A percentile compares a stretch with the other conserved stretches of the same genome.
phyloP scores from a whole-genome alignment of 805 yeast species.

The Myxozyma monticola region DNA sequence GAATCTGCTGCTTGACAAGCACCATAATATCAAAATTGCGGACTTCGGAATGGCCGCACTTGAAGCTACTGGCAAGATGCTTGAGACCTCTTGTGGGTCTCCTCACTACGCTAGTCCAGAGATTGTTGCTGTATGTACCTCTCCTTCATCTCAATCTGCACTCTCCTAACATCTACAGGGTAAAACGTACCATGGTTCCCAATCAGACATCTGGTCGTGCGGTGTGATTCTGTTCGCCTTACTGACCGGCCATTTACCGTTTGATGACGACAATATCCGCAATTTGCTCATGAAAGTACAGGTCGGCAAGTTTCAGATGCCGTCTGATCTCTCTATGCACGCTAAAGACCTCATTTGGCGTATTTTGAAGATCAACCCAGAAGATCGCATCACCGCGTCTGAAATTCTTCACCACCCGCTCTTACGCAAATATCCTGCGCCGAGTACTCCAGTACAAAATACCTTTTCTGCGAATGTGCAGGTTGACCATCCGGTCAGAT shows the following conservation, averaged over 20 bases:
- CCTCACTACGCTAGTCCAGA: slow-evolving; percentile 99
- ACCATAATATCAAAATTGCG: slow-evolving; percentile 89
- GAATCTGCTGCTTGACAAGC: slow-evolving; percentile 72
- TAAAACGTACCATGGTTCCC: slow-evolving; percentile 91
- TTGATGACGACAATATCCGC: slow-evolving; percentile 94
- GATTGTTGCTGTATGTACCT: slow-evolving; percentile 63
- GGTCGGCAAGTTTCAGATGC: slow-evolving; percentile 82
- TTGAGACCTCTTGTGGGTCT: slow-evolving; percentile 96
- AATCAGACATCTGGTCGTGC: slow-evolving; percentile 93
- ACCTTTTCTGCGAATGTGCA: slow-evolving; percentile 29
- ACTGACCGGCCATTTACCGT: slow-evolving; percentile 91
- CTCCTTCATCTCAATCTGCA: background rate
- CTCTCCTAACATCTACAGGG: slow-evolving; percentile 46
- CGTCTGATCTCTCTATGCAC: slow-evolving; percentile 71
- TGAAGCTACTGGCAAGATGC: slow-evolving; percentile 73
- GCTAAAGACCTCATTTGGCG: slow-evolving; percentile 81
- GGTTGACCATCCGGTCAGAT: slow-evolving; percentile 40
- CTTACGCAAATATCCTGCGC: slow-evolving; percentile 59
- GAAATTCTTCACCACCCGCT: slow-evolving; percentile 81
- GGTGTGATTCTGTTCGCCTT: slow-evolving; percentile 92
- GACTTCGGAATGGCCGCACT: slow-evolving; percentile 99
- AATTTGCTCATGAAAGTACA: slow-evolving; percentile 86
- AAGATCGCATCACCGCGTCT: slow-evolving; percentile 71
- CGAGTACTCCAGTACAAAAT: slow-evolving; percentile 5
- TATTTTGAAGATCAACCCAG: slow-evolving; percentile 84